These are phyloP conservation scores for Tuber brumale DNA, from an alignment of 495 filamentous ascomycete genomes.

Conservation along the genomic window DNA sequence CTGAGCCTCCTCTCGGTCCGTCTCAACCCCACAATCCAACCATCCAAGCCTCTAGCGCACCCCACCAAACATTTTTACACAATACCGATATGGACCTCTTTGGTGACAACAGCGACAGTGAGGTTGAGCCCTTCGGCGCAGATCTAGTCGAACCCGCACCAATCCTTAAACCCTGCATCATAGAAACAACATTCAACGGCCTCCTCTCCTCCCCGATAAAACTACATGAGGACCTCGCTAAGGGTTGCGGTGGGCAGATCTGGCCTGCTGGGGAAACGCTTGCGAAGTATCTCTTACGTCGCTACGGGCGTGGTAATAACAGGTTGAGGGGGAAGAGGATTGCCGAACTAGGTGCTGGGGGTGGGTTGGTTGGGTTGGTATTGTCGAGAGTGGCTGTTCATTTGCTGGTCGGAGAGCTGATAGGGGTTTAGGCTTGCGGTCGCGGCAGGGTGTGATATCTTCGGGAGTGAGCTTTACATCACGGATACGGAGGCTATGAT, in stretches of 20 bases:
- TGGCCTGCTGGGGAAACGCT: conserved; percentile 93
- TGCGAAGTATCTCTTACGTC: conserved; percentile 69
- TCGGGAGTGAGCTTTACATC: conserved; percentile 55
- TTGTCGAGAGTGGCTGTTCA: conserved; percentile 6
- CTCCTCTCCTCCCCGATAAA: conserved; percentile 62
- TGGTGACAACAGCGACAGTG: conserved; percentile 39
- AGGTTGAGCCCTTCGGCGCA: conserved; percentile 37
- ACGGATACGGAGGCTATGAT: conserved; percentile 86
- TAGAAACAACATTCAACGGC: conserved; percentile 63
- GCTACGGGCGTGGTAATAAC: conserved; percentile 17
- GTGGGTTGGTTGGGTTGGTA: conserved; percentile 68
- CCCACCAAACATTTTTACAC: conserved; percentile 6
- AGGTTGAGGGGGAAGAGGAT: conserved; percentile 48
- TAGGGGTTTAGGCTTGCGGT: conserved; percentile 52
- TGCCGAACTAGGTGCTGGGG: conserved; percentile 86
- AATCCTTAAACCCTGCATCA: conserved; percentile 51
- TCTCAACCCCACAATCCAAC: conserved; percentile 14
- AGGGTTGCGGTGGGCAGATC: conserved; percentile 84
- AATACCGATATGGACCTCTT: conserved; percentile 33
- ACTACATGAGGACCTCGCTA: conserved; percentile 73
- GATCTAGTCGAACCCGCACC: conserved; percentile 33
- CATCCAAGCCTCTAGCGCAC: background rate
- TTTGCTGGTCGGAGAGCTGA: conserved; percentile 17
- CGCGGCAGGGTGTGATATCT: conserved; percentile 53
- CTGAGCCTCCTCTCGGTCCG: conserved; percentile 16